Conservation (phyloP, 441 rosid species). For the Erodium moschatum region DNA sequence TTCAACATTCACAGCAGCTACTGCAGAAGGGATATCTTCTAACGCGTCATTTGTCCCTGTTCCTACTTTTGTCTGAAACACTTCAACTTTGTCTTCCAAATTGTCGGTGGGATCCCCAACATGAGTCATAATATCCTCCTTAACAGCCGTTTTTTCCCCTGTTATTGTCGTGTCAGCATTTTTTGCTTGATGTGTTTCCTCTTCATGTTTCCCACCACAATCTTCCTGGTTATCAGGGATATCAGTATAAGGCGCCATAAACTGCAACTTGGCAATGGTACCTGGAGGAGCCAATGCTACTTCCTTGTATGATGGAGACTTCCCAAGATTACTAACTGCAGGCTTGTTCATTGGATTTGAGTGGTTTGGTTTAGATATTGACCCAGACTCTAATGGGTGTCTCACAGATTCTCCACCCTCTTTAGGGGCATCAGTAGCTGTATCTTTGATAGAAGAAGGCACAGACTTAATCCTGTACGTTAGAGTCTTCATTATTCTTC, state of each 20-base stretch:
- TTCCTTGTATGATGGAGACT: conserved; percentile 91
- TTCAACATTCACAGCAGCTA: conserved; percentile 27
- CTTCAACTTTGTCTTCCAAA: conserved; percentile 28
- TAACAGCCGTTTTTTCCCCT: conserved; percentile 24
- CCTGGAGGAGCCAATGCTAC: conserved; percentile 99
- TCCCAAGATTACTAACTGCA: conserved; percentile 50
- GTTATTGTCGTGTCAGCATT: conserved; percentile 24
- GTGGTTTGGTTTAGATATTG: conserved; percentile 10
- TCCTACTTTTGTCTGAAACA: conserved; percentile 36
- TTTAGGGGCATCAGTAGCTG: conserved; percentile 33
- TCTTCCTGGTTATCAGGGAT: conserved; percentile 29
- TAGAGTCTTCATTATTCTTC: conserved; percentile 69
- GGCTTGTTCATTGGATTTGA: conserved; percentile 48
- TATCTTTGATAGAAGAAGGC: conserved; percentile 42
- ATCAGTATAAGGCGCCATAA: conserved; percentile 48
- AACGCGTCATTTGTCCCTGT: conserved; percentile 28
- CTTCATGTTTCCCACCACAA: conserved; percentile 28
- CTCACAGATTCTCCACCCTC: conserved; percentile 31
- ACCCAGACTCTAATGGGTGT: conserved; percentile 39
- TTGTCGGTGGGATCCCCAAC: conserved; percentile 20
- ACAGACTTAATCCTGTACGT: conserved; percentile 73
- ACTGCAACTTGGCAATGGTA: conserved; percentile 78
- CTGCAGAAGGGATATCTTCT: conserved; percentile 29
- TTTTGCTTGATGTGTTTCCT: conserved; percentile 30
- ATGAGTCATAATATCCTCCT: conserved; percentile 30